These are phyloP conservation scores for Eremothecium sinecaudum DNA, from an alignment of 1,139 yeast species.

Conservation along the genomic window DNA sequence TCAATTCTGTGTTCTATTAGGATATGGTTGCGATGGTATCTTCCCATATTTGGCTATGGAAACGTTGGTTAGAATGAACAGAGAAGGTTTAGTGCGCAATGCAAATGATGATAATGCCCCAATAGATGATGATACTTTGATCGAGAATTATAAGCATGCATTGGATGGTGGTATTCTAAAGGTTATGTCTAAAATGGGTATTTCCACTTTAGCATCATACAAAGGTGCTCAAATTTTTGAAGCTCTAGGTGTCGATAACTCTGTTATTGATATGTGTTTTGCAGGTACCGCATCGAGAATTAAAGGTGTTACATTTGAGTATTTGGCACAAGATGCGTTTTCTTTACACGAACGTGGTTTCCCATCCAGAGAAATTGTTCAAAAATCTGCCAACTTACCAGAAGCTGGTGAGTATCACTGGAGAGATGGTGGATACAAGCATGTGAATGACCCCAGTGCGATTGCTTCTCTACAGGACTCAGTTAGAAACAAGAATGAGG, in stretches of 20 bases:
- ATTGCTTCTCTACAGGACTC: slow-evolving; percentile 95
- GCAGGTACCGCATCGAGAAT: slow-evolving; percentile 97
- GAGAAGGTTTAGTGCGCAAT: slow-evolving; percentile 64
- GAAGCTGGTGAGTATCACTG: slow-evolving; percentile 97
- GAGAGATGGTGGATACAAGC: slow-evolving; percentile 98
- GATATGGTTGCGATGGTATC: slow-evolving; percentile 95
- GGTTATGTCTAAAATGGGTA: slow-evolving; percentile 99
- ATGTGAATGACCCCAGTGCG: slow-evolving; percentile 88
- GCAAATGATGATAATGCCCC: slow-evolving; percentile 32
- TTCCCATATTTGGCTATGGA: slow-evolving; percentile 92
- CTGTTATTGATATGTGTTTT: slow-evolving; percentile 91
- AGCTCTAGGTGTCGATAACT: slow-evolving; percentile 89
- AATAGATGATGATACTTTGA: slow-evolving; percentile 48
- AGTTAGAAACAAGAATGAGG: slow-evolving; percentile 88
- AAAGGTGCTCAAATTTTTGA: slow-evolving; percentile 98
- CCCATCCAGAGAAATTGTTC: slow-evolving; percentile 65
- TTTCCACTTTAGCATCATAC: slow-evolving; percentile 91
- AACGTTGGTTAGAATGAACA: slow-evolving; percentile 74
- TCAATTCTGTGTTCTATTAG: slow-evolving; percentile 87
- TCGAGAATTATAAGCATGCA: slow-evolving; percentile 71
- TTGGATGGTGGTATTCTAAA: slow-evolving; percentile 86
- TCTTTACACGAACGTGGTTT: slow-evolving; percentile 87
- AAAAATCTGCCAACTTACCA: slow-evolving; percentile 63
- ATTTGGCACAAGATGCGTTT: slow-evolving; percentile 93
- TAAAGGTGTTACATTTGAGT: slow-evolving; percentile 89